These are phyloP conservation scores for Tuber magnatum DNA, from an alignment of 495 filamentous ascomycete species.

Conservation along the genomic window DNA sequence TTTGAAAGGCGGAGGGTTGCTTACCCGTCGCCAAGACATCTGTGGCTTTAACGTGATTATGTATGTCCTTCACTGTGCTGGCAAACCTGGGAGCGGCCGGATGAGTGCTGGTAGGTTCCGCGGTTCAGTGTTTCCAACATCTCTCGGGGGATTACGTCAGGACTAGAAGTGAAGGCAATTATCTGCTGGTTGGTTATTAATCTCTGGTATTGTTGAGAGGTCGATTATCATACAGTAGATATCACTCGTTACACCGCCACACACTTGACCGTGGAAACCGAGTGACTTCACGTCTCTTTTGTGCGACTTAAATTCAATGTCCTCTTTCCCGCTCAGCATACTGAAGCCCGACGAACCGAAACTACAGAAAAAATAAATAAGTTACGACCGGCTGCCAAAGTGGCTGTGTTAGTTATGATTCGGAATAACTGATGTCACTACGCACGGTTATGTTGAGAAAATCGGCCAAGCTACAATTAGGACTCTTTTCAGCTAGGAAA, in stretches of 20 bases:
- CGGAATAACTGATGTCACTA: background rate
- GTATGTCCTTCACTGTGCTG: background rate
- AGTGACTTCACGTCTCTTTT: background rate
- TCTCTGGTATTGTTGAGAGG: background rate
- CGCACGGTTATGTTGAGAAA: background rate
- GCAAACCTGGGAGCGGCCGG: background rate
- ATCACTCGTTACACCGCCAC: background rate
- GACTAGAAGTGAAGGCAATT: background rate
- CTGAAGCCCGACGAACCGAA: background rate
- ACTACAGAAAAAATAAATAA: background rate
- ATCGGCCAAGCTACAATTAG: background rate
- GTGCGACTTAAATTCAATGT: background rate
- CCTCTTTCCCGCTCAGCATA: background rate
- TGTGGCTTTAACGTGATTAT: background rate
- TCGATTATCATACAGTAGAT: background rate
- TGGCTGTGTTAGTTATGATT: background rate
- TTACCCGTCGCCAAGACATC: slow-evolving; percentile 1
- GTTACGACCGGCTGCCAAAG: background rate
- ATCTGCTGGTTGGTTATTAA: background rate
- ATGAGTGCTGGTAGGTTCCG: background rate
- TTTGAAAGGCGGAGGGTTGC: background rate
- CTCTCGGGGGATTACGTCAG: background rate
- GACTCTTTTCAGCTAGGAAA: background rate
- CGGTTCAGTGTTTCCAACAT: background rate
- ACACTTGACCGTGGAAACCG: background rate